Percentiles rank a stretch among this genome's conserved stretches.
Conservation (phyloP, 2,329 filamentous ascomycete species). For the Erysiphe neolycopersici region DNA sequence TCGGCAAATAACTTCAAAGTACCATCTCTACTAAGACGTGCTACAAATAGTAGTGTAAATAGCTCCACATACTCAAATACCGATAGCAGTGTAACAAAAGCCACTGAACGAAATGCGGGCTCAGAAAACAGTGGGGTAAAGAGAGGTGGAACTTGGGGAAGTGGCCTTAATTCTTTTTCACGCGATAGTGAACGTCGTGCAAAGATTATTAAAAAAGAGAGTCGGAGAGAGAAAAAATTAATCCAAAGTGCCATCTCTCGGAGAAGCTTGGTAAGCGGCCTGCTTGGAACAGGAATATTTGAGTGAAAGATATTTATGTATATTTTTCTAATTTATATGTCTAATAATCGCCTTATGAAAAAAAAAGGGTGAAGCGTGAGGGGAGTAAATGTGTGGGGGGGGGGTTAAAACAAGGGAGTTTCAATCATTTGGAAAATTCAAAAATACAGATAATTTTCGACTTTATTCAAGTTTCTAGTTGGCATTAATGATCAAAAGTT, state of each 20-base stretch:
- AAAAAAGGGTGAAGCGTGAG: no score
- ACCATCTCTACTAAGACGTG: slow-evolving; percentile 44
- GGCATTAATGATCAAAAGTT: no score
- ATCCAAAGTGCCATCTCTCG: slow-evolving; percentile 29
- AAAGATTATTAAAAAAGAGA: slow-evolving; percentile 27
- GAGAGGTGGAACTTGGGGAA: slow-evolving; percentile 31
- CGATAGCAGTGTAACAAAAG: not conserved
- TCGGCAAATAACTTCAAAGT: slow-evolving; percentile 29
- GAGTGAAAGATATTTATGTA: slow-evolving; percentile 9
- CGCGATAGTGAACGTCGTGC: slow-evolving; percentile 30
- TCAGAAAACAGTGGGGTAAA: slow-evolving; percentile 25
- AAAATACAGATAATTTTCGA: no score
- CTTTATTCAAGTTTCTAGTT: no score
- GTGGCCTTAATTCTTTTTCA: slow-evolving; percentile 32
- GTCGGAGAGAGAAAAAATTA: slow-evolving; percentile 29
- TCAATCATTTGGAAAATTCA: no score
- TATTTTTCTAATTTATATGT: no score
- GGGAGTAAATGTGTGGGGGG: no score
- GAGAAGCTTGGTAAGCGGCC: slow-evolving; percentile 26
- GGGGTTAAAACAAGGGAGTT: no score
- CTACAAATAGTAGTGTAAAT: slow-evolving; percentile 27
- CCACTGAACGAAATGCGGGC: slow-evolving; percentile 5
- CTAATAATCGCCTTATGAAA: no score
- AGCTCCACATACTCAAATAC: slow-evolving; percentile 8
- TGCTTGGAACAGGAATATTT: slow-evolving; percentile 30